Percentiles rank a stretch among this genome's conserved stretches.
Evolutionary conservation across 768 basidiomycete genomes (phyloP).

Genomic region (Leccinum sublutescens): DNA sequence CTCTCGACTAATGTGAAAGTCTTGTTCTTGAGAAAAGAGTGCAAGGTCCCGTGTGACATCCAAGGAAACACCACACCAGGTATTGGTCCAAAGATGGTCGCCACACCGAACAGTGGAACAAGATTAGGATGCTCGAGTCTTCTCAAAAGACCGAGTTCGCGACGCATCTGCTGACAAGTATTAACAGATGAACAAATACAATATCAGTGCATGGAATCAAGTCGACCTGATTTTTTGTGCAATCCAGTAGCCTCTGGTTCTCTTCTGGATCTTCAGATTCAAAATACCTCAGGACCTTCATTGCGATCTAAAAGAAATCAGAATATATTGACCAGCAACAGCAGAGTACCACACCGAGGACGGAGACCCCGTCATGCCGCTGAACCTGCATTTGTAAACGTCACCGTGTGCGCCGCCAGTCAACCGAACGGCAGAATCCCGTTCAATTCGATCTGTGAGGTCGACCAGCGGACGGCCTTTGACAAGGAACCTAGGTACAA

Average conservation of each 20-base stretch:
- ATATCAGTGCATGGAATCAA: background rate
- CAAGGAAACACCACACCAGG: background rate
- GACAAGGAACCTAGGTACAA: background rate
- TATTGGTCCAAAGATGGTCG: background rate
- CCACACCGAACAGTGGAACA: background rate
- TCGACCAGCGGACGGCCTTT: background rate
- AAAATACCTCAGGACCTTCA: background rate
- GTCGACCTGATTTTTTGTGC: background rate
- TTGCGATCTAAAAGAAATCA: background rate
- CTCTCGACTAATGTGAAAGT: background rate
- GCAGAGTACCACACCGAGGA: background rate
- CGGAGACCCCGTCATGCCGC: background rate
- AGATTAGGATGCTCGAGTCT: constrained; percentile 2
- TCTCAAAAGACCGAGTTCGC: constrained; percentile 3
- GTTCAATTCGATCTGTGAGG: constrained; percentile 1
- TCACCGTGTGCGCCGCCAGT: constrained; percentile 1
- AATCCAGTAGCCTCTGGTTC: background rate
- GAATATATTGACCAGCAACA: background rate
- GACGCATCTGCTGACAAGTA: background rate
- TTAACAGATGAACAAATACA: background rate
- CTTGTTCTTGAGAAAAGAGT: background rate
- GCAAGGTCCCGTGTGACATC: constrained; percentile 1
- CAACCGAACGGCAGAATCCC: background rate
- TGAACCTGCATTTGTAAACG: constrained; percentile 4
- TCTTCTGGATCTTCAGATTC: background rate